These are phyloP conservation scores for Dendrobium chrysotoxum DNA, from an alignment of 106 monocot genomes.

Conservation along the genomic window DNA sequence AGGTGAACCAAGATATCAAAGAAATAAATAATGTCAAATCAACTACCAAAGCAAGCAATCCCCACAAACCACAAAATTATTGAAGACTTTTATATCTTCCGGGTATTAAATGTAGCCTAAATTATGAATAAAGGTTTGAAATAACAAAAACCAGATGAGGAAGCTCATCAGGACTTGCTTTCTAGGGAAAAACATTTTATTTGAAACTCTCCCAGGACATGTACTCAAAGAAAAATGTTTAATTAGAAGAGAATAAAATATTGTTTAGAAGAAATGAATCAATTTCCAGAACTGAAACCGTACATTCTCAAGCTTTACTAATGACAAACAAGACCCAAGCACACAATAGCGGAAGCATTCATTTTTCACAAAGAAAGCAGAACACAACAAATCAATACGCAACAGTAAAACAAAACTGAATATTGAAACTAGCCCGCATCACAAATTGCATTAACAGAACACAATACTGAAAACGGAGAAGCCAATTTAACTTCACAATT, in stretches of 20 bases:
- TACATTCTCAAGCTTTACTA: not conserved
- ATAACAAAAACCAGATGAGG: not conserved
- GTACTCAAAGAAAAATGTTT: too few species aligned
- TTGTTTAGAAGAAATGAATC: not conserved
- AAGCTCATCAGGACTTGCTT: too few species aligned
- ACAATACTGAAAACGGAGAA: too few species aligned
- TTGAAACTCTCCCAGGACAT: too few species aligned
- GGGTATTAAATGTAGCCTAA: not conserved
- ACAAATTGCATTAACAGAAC: too few species aligned
- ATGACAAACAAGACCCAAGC: not conserved
- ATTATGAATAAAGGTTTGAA: not conserved
- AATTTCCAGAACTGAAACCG: not conserved
- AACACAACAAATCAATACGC: not conserved
- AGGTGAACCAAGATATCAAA: not conserved
- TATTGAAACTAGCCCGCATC: not conserved
- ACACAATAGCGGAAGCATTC: not conserved
- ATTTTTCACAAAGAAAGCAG: not conserved
- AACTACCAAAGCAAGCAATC: too few species aligned
- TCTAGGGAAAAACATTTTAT: too few species aligned
- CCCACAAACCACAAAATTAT: too few species aligned
- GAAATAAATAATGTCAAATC: slow-evolving; percentile 1
- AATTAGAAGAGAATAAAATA: too few species aligned
- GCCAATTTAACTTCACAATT: not conserved
- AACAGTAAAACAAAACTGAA: not conserved
- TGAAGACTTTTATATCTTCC: not conserved